These are phyloP conservation scores for Apiospora hydei DNA, from an alignment of 2,329 filamentous ascomycete species.

Conservation along the genomic window DNA sequence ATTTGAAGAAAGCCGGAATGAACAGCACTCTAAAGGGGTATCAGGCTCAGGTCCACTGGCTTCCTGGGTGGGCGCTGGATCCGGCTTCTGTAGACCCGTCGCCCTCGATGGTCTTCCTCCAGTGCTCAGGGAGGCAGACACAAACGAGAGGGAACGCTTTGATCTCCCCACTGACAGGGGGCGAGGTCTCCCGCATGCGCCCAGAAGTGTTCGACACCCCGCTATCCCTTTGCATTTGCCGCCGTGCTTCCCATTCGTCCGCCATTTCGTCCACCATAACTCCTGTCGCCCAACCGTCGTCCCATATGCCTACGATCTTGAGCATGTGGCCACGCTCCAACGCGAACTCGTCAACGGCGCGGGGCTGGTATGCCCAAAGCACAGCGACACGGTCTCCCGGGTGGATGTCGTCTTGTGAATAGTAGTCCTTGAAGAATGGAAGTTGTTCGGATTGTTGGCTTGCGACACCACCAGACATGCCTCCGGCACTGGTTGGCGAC, in stretches of 20 bases:
- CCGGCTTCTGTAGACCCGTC: slow-evolving; percentile 75
- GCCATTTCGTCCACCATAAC: slow-evolving; percentile 82
- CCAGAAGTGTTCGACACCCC: slow-evolving; percentile 85
- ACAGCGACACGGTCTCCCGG: slow-evolving; percentile 89
- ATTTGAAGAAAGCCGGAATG: not conserved
- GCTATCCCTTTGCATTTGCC: slow-evolving; percentile 85
- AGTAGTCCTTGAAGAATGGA: slow-evolving; percentile 98
- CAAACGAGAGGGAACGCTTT: slow-evolving; percentile 98
- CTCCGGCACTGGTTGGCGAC: slow-evolving; percentile 76
- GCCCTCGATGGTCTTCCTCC: slow-evolving; percentile 95
- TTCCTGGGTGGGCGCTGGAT: slow-evolving; percentile 48
- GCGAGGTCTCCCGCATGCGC: slow-evolving; percentile 64
- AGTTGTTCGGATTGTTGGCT: slow-evolving; percentile 96
- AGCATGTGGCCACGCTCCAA: slow-evolving; percentile 97
- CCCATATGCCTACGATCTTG: slow-evolving; percentile 98
- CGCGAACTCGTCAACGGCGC: slow-evolving; percentile 90
- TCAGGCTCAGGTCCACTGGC: slow-evolving; percentile 36
- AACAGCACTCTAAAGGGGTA: slow-evolving; percentile 7
- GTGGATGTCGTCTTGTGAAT: slow-evolving; percentile 95
- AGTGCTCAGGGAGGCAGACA: slow-evolving; percentile 93
- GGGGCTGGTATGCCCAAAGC: slow-evolving; percentile 95
- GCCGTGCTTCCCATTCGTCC: slow-evolving; percentile 85
- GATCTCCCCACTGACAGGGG: slow-evolving; percentile 78
- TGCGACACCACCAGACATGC: slow-evolving; percentile 76
- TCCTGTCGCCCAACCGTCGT: slow-evolving; percentile 98